phyloP scores from a whole-genome alignment of 2,329 filamentous ascomycete genomes.

The Pseudogymnoascus sp. region DNA sequence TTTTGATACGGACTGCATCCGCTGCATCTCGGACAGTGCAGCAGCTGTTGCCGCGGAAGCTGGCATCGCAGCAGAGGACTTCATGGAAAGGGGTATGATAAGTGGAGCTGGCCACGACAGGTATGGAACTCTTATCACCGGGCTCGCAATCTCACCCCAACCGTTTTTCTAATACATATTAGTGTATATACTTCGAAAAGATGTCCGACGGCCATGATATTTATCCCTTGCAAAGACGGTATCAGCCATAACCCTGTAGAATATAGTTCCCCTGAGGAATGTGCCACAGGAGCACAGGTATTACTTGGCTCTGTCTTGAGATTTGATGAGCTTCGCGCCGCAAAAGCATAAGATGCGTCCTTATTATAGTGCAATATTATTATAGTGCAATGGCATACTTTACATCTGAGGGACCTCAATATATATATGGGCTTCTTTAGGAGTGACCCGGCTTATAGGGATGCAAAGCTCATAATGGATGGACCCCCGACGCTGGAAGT shows the following conservation, averaged over 20 bases:
- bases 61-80: slow-evolving; percentile 36
- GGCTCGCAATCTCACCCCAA: slow-evolving; percentile 27
- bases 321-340: slow-evolving; percentile 30
- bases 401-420: background rate
- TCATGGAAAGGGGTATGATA: slow-evolving; percentile 39
- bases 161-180: slow-evolving; percentile 26
- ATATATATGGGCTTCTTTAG: background rate
- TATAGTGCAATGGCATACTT: background rate
- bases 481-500: no score
- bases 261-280: slow-evolving; percentile 52
- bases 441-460: background rate
- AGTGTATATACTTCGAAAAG: slow-evolving; percentile 51
- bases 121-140: slow-evolving; percentile 14
- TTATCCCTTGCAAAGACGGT: slow-evolving; percentile 54
- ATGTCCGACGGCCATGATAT: slow-evolving; percentile 58
- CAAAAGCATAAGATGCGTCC: slow-evolving; percentile 12
- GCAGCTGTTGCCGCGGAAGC: slow-evolving; percentile 44
- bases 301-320: slow-evolving; percentile 36
- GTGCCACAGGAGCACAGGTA: slow-evolving; percentile 44
- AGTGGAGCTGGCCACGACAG: slow-evolving; percentile 57
- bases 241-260: slow-evolving; percentile 57
- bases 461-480: no score
- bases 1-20: slow-evolving; percentile 61
- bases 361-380: background rate
- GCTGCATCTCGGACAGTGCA: slow-evolving; percentile 53